Conservation (phyloP, 208 protist genomes). For the Wallacemonas sp. region DNA sequence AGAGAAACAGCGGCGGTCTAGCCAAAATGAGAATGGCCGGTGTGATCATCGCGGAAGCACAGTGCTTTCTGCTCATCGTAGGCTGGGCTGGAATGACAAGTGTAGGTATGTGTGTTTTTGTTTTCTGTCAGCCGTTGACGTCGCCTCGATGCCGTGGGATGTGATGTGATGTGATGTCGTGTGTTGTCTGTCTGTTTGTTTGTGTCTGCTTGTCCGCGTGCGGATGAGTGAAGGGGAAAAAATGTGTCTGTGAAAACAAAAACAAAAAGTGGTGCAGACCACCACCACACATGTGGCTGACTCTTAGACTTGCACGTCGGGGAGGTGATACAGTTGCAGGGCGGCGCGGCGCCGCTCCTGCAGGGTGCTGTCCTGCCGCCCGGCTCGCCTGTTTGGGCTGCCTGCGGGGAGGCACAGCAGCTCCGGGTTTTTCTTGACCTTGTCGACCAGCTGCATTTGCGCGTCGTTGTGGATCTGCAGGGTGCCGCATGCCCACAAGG, state of each 20-base stretch:
- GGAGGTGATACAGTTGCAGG: conserved; percentile 39
- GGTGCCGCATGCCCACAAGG: conserved; percentile 73
- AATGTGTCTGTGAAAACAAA: conserved; percentile 5
- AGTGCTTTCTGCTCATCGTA: too few species aligned
- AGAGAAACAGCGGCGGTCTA: too few species aligned
- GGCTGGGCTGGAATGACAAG: too few species aligned
- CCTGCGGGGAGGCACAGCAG: conserved; percentile 27
- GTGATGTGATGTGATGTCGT: too few species aligned
- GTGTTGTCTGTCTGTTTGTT: too few species aligned
- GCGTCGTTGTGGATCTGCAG: conserved; percentile 86
- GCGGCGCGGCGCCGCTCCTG: conserved; percentile 41
- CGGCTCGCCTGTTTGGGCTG: not conserved
- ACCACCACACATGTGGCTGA: too few species aligned
- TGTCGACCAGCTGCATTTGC: conserved; percentile 65
- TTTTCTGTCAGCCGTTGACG: too few species aligned
- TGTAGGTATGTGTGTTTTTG: too few species aligned
- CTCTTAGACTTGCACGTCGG: not conserved
- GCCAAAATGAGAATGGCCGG: too few species aligned
- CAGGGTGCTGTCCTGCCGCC: conserved; percentile 28
- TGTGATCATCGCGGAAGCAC: too few species aligned
- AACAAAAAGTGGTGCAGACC: not conserved
- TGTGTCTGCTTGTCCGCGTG: not conserved
- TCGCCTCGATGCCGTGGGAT: too few species aligned
- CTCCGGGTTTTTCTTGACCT: conserved; percentile 31
- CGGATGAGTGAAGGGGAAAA: not conserved